Base-by-base conservation (phyloP, 345 rosid species). In the Microthlaspi erraticum region DNA sequence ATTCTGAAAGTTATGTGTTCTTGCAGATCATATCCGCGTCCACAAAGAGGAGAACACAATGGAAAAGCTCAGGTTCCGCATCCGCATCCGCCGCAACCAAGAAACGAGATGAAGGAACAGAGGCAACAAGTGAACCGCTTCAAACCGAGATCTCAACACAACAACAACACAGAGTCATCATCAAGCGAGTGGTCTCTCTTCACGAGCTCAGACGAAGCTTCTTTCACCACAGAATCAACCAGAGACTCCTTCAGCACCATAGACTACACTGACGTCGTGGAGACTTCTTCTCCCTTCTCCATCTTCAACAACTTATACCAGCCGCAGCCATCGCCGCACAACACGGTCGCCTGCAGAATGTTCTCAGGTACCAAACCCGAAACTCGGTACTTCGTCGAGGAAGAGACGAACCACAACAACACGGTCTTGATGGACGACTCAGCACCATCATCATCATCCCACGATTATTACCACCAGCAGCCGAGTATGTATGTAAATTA, bases 161-260 rank as follows among this genome's bases (percentile, higher is more conserved):
- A 58, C 4, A 81, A 58, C 3, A 65, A 48, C 45, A 9, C 84
- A n/a, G 92, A 91, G 50, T 84, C 86, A 34, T 77, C 92, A 14
- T 85, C 92, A 59, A 88, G 97, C 31, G 92, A 91, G 38, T 75
- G 94, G 94, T 91, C 97, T 64, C 81, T 88, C 66, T 88, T 91
- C 68, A 88, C 97, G 43, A 91, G 94, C 84, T 91, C 92, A 19
- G 97, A 91, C 1, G 97, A 91, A 78, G 92, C 94, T 70, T 86
- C 97, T 17, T 85, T 88, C 77, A 91, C 94, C 16, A 91, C 97
- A 2, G 97, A 91, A 79, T 88, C 94, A 77, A 80, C 97, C 5
- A 81, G 94, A 72, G 97, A 91, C 79, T 91, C 97, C 3, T 85
- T 86, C 81, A 91, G 94, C 77, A 88, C 89, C 1, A 58, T 80